A percentile compares a stretch with the other conserved stretches of the same genome.
Evolutionary conservation across 345 rosid genomes (phyloP).

Genomic region (Lagerstroemia speciosa): DNA sequence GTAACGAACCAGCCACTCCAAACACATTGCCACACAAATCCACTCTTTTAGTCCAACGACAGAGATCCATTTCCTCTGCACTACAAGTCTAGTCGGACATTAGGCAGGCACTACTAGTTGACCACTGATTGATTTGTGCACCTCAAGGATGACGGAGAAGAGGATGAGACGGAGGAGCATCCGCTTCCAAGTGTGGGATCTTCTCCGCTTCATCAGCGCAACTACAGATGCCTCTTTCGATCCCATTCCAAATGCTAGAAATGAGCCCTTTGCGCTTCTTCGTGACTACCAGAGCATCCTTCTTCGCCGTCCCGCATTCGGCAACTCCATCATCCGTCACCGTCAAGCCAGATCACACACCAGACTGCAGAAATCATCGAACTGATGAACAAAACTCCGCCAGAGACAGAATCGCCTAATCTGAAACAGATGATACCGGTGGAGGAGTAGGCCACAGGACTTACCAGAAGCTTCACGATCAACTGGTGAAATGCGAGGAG

Average conservation of each 20-base stretch:
- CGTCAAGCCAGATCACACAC: too few species aligned
- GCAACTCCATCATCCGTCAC: not conserved
- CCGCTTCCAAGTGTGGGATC: slow-evolving; percentile 61
- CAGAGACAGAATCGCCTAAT: too few species aligned
- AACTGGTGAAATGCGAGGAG: too few species aligned
- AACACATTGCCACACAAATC: not conserved
- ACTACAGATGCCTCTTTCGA: slow-evolving; percentile 75
- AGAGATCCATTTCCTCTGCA: not conserved
- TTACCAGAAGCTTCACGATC: too few species aligned
- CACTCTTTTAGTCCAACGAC: not conserved
- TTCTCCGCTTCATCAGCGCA: slow-evolving; percentile 49
- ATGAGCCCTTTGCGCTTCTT: slow-evolving; percentile 55
- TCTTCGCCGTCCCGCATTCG: slow-evolving; percentile 14
- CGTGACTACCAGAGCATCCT: slow-evolving; percentile 7
- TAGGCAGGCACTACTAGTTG: not conserved
- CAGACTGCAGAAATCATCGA: too few species aligned
- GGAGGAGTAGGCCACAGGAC: too few species aligned
- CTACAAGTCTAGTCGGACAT: not conserved
- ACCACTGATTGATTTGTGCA: not conserved
- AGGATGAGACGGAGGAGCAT: slow-evolving; percentile 47
- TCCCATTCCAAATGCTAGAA: slow-evolving; percentile 61
- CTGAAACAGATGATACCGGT: too few species aligned
- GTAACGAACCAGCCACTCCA: not conserved
- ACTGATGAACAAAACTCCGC: too few species aligned
- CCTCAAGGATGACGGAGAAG: slow-evolving; percentile 73